phyloP scores from a whole-genome alignment of 1,284 basidiomycete genomes.

The Papiliotrema nemorosa region DNA sequence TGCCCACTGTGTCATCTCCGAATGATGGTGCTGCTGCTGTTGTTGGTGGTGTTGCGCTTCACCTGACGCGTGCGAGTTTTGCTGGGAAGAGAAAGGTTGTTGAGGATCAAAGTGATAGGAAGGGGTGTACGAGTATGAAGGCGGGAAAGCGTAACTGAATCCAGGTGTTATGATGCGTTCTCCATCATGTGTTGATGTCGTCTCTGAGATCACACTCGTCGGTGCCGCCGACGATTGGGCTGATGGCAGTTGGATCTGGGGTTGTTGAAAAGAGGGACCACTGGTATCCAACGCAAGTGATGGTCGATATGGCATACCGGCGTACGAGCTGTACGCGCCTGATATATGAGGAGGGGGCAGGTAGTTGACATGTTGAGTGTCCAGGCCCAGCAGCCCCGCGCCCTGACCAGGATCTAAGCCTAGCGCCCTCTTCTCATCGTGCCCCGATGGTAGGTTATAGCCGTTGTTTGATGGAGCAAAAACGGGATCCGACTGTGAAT shows the following conservation, averaged over 20 bases:
- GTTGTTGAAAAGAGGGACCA: background rate
- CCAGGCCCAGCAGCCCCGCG: background rate
- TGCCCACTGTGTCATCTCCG: background rate
- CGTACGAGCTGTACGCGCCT: background rate
- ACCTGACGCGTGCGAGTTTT: background rate
- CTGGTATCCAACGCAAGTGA: slow-evolving; percentile 5
- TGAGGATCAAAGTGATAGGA: background rate
- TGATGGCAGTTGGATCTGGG: slow-evolving; percentile 2
- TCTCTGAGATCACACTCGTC: slow-evolving; percentile 1
- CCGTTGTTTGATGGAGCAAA: background rate
- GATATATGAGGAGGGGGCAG: background rate
- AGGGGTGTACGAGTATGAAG: background rate
- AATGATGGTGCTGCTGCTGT: too few relatives aligned
- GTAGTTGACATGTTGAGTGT: background rate
- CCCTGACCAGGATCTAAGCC: slow-evolving; percentile 2
- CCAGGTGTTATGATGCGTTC: slow-evolving; percentile 10
- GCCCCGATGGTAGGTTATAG: background rate
- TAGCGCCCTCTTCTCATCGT: slow-evolving; percentile 1
- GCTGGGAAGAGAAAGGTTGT: background rate
- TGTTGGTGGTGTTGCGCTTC: background rate
- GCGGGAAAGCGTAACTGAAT: slow-evolving; percentile 1
- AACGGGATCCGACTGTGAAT: background rate
- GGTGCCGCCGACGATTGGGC: slow-evolving; percentile 6
- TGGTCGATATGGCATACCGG: slow-evolving; percentile 3
- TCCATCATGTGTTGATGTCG: slow-evolving; percentile 1